phyloP scores from a whole-genome alignment of 1,284 basidiomycete species.

The Sanguinoderma infundibulare region DNA sequence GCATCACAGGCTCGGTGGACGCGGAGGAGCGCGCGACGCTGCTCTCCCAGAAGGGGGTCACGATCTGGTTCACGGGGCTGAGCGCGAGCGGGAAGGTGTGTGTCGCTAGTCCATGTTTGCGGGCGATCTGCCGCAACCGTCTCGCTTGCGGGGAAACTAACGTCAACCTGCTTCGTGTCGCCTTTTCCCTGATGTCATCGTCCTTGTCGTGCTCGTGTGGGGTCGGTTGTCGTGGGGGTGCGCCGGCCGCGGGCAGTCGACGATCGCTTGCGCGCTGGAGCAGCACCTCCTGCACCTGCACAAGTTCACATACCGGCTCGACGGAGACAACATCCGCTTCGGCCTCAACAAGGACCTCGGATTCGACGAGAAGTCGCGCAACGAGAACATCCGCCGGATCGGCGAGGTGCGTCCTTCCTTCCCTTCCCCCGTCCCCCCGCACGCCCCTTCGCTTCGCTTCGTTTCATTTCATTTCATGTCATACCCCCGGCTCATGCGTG shows the following conservation, averaged over 20 bases:
- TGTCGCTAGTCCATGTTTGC: not conserved
- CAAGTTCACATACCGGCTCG: slow-evolving; percentile 90
- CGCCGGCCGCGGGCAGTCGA: slow-evolving; percentile 66
- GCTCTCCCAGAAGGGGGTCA: slow-evolving; percentile 83
- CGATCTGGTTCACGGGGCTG: slow-evolving; percentile 95
- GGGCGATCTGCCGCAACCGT: not conserved
- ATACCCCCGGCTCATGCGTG: not conserved
- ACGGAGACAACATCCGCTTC: slow-evolving; percentile 97
- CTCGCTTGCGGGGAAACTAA: not conserved
- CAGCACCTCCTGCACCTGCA: slow-evolving; percentile 91
- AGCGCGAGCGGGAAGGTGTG: slow-evolving; percentile 88
- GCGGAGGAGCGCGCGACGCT: slow-evolving; percentile 68
- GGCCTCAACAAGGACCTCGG: slow-evolving; percentile 98
- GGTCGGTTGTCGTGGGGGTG: slow-evolving; percentile 7
- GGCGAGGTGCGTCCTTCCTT: slow-evolving; percentile 72
- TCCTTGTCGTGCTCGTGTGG: not conserved
- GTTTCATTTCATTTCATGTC: too few relatives aligned
- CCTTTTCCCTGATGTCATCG: not conserved
- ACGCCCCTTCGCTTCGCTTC: not conserved
- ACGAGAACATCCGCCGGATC: slow-evolving; percentile 98
- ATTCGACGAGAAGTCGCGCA: slow-evolving; percentile 93
- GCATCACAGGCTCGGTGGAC: slow-evolving; percentile 73
- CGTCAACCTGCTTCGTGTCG: not conserved
- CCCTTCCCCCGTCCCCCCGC: not conserved
- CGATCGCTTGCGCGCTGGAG: slow-evolving; percentile 96